Evolutionary conservation across 2,329 filamentous ascomycete species (phyloP).

Genomic region (Aspergillus fijiensis): DNA sequence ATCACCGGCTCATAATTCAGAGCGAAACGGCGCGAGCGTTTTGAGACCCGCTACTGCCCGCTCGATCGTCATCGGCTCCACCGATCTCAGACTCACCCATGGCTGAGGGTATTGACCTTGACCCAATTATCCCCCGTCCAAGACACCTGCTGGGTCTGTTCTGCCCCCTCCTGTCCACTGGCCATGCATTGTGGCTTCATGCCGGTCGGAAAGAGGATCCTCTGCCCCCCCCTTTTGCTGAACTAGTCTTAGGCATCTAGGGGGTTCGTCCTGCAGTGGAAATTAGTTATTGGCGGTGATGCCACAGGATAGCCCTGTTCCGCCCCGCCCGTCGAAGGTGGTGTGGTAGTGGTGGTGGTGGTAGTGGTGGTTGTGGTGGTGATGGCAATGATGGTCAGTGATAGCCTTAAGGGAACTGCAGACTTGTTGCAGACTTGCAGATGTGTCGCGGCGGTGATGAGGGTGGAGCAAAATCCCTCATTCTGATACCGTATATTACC

Average conservation of each 20-base stretch:
- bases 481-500: background rate
- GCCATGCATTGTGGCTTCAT: conserved; percentile 22
- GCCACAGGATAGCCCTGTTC: conserved; percentile 2
- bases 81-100: conserved; percentile 31
- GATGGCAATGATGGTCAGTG: background rate
- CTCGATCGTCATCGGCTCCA: conserved; percentile 36
- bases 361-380: background rate
- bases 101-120: conserved; percentile 20
- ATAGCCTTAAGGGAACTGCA: background rate
- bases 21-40: conserved; percentile 30
- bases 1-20: conserved; percentile 20
- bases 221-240: conserved; percentile 4
- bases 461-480: background rate
- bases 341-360: background rate
- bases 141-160: conserved; percentile 8
- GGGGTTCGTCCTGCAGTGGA: conserved; percentile 6
- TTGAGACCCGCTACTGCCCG: conserved; percentile 22
- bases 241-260: background rate
- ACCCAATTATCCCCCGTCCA: conserved; percentile 20
- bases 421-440: background rate
- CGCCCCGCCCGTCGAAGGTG: conserved; percentile 4
- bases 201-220: conserved; percentile 16
- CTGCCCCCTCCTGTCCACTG: conserved; percentile 26
- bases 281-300: conserved; percentile 1
- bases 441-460: too few relatives aligned